phyloP scores from a whole-genome alignment of 208 protist genomes.

The Wallacemonas sp. region DNA sequence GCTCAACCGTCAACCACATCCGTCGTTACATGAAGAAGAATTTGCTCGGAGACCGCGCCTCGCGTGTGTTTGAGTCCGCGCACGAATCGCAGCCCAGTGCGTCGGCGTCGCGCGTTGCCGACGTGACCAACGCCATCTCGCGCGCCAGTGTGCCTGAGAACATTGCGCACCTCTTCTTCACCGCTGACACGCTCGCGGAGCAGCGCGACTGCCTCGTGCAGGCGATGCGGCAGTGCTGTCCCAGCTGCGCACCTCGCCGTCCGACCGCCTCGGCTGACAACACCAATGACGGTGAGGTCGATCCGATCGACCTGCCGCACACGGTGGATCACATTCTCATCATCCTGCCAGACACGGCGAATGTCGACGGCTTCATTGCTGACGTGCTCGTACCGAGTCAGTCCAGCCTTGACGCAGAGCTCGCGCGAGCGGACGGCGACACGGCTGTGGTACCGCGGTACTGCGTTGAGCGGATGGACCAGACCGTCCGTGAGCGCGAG shows the following conservation, averaged over 20 bases:
- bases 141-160: constrained; percentile 59
- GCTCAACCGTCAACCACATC: constrained; percentile 87
- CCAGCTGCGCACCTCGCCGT: neutral
- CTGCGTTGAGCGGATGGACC: constrained; percentile 41
- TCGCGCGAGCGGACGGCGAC: neutral
- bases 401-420: neutral
- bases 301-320: neutral
- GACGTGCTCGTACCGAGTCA: constrained; percentile 62
- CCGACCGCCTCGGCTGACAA: neutral
- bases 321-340: constrained; percentile 40
- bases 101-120: constrained; percentile 11
- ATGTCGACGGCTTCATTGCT: constrained; percentile 46
- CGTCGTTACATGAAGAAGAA: constrained; percentile 90
- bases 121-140: constrained; percentile 42
- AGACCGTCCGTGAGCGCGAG: constrained; percentile 35
- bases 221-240: constrained; percentile 39
- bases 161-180: constrained; percentile 83
- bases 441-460: constrained; percentile 14
- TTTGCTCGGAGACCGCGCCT: constrained; percentile 61
- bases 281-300: neutral
- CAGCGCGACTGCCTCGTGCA: constrained; percentile 62
- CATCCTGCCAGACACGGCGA: constrained; percentile 62
- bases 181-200: constrained; percentile 73
- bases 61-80: constrained; percentile 71
- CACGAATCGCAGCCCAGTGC: neutral